phyloP scores from a whole-genome alignment of 2,329 filamentous ascomycete genomes.

The Diaporthe sp. region DNA sequence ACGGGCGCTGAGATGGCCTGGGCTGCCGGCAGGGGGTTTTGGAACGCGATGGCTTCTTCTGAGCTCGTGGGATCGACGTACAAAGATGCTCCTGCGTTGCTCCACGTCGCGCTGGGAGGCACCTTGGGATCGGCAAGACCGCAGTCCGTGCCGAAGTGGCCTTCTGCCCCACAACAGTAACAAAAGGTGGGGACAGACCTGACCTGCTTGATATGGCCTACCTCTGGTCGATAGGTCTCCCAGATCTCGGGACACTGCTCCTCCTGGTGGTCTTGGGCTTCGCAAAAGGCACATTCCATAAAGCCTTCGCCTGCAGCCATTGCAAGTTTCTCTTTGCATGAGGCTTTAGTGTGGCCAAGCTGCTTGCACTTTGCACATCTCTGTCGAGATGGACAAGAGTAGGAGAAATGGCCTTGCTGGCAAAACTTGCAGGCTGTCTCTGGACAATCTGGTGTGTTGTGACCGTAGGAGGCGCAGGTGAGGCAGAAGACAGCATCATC shows the following conservation, averaged over 20 bases:
- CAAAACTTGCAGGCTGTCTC: slow-evolving; percentile 64
- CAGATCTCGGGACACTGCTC: slow-evolving; percentile 71
- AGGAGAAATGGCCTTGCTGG: slow-evolving; percentile 60
- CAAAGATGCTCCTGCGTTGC: slow-evolving; percentile 59
- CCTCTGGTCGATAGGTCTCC: slow-evolving; percentile 65
- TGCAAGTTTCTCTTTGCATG: slow-evolving; percentile 70
- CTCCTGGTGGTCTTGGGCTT: slow-evolving; percentile 69
- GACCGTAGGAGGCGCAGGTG: slow-evolving; percentile 63
- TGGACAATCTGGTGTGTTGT: slow-evolving; percentile 61
- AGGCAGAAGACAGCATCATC: slow-evolving; percentile 62
- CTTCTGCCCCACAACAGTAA: slow-evolving; percentile 66
- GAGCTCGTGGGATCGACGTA: slow-evolving; percentile 64
- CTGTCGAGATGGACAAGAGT: slow-evolving; percentile 63
- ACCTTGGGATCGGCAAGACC: slow-evolving; percentile 43
- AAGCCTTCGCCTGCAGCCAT: slow-evolving; percentile 59
- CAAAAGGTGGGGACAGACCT: slow-evolving; percentile 65
- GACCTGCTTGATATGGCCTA: slow-evolving; percentile 61
- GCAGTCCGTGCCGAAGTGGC: slow-evolving; percentile 73
- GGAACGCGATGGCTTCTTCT: slow-evolving; percentile 54
- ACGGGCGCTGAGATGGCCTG: slow-evolving; percentile 40
- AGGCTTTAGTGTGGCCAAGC: slow-evolving; percentile 66
- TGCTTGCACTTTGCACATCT: slow-evolving; percentile 73
- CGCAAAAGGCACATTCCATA: slow-evolving; percentile 72
- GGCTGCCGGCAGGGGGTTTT: slow-evolving; percentile 35
- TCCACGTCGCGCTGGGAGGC: slow-evolving; percentile 62